Base-by-base conservation (phyloP, 2,329 filamentous ascomycete genomes). In the Nectriaceae sp. region DNA sequence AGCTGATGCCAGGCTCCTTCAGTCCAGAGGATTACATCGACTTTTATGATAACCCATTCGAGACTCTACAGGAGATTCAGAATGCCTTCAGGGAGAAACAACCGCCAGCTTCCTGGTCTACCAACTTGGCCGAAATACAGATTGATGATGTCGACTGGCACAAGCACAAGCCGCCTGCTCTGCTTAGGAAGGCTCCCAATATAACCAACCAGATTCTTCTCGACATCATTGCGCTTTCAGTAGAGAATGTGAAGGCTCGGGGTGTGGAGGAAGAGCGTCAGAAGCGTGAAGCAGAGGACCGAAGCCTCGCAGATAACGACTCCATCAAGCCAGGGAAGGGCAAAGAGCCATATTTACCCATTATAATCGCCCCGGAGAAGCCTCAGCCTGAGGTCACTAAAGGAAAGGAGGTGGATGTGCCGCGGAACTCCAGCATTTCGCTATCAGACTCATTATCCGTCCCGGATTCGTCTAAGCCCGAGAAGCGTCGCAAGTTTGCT, bases 91-190 rank as follows among this genome's bases (percentile, higher is more conserved):
- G 47, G 42, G 49, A 52, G n/a, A 49, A 53, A 44, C 38, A 62
- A 4, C 40, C 52, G 2, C 45, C 41, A n/a, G 38, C 47, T 31
- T 47, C 59, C 0, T 62, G 61, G 59, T 56, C 49, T 4, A 47
- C 36, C 16, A 60, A 56, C n/a, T 35, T 61, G 24, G 21, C 51
- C 21, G 49, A 61, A 2, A 54, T 62, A 20, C 61, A 67, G 15
- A 50, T 62, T 38, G 47, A 54, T 3, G 53, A 64, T 3, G 63
- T 71, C 26, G 71, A 77, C 56, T 80, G 78, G 75, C 70, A 65
- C 31, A 62, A 69, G 42, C 79, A 77, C 52, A 68, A 72, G 3
- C 75, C 76, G 4, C 79, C 79, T 0, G 55, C 60, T 11, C 71
- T 68, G 1, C 60, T 83, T 5, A 63, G 49, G 4, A 65, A 71